A percentile compares a stretch with the other conserved stretches of the same genome.
Conservation (phyloP, 2,329 filamentous ascomycete species). For the Didymellaceae sp. region DNA sequence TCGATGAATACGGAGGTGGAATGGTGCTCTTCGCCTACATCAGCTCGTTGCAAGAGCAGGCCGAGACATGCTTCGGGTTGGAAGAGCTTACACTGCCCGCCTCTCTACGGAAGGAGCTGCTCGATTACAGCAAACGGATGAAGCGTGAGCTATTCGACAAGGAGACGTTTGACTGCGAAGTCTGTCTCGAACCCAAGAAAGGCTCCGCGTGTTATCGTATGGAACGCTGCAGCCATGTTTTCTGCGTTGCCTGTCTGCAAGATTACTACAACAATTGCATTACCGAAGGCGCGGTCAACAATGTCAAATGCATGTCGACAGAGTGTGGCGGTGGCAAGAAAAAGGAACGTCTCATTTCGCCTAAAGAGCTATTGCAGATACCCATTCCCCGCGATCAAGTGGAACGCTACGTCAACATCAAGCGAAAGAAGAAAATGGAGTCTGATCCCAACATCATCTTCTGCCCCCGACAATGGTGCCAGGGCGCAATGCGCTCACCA, state of each 20-base stretch:
- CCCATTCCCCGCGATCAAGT: conserved; percentile 68
- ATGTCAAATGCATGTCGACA: conserved; percentile 80
- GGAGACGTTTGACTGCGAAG: conserved; percentile 84
- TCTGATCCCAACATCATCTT: conserved; percentile 91
- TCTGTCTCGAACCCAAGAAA: conserved; percentile 93
- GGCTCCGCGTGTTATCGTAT: conserved; percentile 81
- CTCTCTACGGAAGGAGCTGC: conserved; percentile 68
- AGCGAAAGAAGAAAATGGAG: conserved; percentile 91
- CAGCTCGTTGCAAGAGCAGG: conserved; percentile 64
- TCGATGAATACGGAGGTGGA: conserved; percentile 66
- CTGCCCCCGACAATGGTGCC: conserved; percentile 91
- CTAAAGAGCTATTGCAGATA: conserved; percentile 74
- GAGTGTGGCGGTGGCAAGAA: conserved; percentile 65
- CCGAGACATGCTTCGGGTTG: conserved; percentile 62
- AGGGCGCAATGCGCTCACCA: conserved; percentile 75
- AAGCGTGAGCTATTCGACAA: conserved; percentile 78
- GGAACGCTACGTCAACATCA: conserved; percentile 85
- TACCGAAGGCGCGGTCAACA: conserved; percentile 78
- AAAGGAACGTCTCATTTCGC: conserved; percentile 72
- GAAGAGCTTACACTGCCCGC: conserved; percentile 56
- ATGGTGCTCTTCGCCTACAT: conserved; percentile 66
- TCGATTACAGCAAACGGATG: conserved; percentile 79
- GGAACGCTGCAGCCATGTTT: conserved; percentile 85
- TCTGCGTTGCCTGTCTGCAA: conserved; percentile 84
- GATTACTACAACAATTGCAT: conserved; percentile 93